Percentiles rank a stretch among this genome's conserved stretches.
Conservation (phyloP, 169 alveolate genomes). For the Perkinsus chesapeaki region DNA sequence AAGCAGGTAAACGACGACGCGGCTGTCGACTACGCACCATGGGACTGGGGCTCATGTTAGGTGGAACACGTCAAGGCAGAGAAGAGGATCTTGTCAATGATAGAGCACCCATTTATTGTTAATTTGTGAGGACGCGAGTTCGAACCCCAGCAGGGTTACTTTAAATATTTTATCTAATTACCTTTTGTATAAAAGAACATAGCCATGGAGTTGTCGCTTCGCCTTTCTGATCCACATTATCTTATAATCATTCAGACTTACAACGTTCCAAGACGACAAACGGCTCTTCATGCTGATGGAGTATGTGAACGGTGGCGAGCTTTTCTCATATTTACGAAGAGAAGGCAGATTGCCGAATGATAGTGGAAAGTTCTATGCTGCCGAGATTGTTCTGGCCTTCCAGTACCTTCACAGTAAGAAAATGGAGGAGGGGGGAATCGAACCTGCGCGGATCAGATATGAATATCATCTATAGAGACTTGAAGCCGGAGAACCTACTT, state of each 20-base stretch:
- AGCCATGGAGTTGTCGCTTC: neutral
- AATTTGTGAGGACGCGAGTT: slow-evolving; percentile 49
- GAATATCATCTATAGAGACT: slow-evolving; percentile 67
- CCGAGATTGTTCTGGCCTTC: slow-evolving; percentile 86
- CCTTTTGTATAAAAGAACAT: neutral
- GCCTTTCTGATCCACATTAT: neutral
- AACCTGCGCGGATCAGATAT: neutral
- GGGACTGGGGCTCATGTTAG: neutral
- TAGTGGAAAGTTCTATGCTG: slow-evolving; percentile 86
- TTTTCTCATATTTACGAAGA: slow-evolving; percentile 80
- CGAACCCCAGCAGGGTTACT: neutral
- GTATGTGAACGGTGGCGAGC: slow-evolving; percentile 92
- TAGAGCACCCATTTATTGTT: slow-evolving; percentile 81
- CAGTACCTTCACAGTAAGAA: slow-evolving; percentile 78
- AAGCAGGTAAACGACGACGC: slow-evolving; percentile 22
- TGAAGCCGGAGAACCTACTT: slow-evolving; percentile 91
- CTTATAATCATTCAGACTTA: slow-evolving; percentile 14
- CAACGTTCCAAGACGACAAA: slow-evolving; percentile 65
- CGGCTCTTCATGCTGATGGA: slow-evolving; percentile 85
- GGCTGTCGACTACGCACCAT: too few relatives aligned
- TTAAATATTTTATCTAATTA: too few relatives aligned
- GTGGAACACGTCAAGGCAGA: slow-evolving; percentile 84
- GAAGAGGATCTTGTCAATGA: slow-evolving; percentile 57
- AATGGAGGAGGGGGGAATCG: neutral
- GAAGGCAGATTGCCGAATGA: slow-evolving; percentile 82